Conservation (phyloP, 331 rosid genomes). For the Quercus lobata region DNA sequence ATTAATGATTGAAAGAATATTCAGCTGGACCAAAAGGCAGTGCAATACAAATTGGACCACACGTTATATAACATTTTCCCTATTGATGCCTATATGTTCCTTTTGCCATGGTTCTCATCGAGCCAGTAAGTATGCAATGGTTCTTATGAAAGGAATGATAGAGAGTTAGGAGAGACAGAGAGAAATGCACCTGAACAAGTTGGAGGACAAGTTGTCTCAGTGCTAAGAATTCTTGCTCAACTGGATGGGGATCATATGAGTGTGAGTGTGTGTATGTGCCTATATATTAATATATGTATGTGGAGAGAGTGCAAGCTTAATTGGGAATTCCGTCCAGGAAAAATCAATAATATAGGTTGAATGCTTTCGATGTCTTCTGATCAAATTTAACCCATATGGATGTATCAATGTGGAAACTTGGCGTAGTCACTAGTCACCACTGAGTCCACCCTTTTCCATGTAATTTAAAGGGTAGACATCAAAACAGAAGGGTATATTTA, state of each 20-base stretch:
- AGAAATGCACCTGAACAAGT: background rate
- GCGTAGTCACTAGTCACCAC: background rate
- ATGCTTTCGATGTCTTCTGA: conserved; percentile 22
- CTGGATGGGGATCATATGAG: too few species aligned
- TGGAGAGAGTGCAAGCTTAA: background rate
- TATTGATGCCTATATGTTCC: too few species aligned
- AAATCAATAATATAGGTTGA: background rate
- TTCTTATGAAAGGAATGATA: background rate
- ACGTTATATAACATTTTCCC: too few species aligned
- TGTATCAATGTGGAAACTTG: background rate
- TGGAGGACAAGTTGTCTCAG: background rate
- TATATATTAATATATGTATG: too few species aligned
- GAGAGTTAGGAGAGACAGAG: background rate
- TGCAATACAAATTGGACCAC: too few species aligned
- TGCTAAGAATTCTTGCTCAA: background rate
- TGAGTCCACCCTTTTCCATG: background rate
- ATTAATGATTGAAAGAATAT: too few species aligned
- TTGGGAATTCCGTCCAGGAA: conserved; percentile 25
- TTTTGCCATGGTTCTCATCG: background rate
- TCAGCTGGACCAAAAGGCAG: too few species aligned
- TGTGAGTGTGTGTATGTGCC: background rate
- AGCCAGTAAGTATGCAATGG: background rate
- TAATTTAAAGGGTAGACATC: background rate
- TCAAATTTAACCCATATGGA: conserved; percentile 4
- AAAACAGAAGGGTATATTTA: background rate